Evolutionary conservation across 192 early-diverging fungal species (phyloP).

Genomic region (Chytriomyces sp.): DNA sequence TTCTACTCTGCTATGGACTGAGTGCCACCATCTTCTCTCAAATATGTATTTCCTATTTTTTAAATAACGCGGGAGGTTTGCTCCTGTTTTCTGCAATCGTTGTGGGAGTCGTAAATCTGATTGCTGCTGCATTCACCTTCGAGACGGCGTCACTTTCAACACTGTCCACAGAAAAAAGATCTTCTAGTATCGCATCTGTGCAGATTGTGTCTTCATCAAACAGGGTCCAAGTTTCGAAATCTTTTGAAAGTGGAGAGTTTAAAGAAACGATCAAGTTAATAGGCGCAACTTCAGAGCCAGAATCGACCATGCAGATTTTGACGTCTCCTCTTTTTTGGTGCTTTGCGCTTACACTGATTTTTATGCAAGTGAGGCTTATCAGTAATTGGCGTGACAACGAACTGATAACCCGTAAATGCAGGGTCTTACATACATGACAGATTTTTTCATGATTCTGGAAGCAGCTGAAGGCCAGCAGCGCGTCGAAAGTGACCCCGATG

Average conservation of each 20-base stretch:
- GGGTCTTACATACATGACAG: slow-evolving; percentile 36
- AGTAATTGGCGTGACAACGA: background rate
- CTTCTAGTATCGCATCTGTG: too few relatives aligned
- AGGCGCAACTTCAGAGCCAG: too few relatives aligned
- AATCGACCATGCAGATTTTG: slow-evolving; percentile 27
- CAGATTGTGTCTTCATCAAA: too few relatives aligned
- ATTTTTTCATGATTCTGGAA: slow-evolving; percentile 31
- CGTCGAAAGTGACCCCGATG: background rate
- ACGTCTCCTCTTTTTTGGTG: slow-evolving; percentile 29
- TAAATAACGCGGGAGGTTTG: slow-evolving; percentile 5
- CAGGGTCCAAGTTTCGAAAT: too few relatives aligned
- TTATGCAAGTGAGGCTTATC: background rate
- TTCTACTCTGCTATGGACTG: slow-evolving; percentile 39
- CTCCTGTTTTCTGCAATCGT: slow-evolving; percentile 21
- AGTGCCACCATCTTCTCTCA: slow-evolving; percentile 33
- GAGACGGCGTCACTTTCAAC: background rate
- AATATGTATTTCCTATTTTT: slow-evolving; percentile 15
- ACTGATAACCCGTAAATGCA: slow-evolving; percentile 7
- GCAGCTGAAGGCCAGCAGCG: background rate
- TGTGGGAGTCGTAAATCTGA: slow-evolving; percentile 11
- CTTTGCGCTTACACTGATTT: slow-evolving; percentile 7
- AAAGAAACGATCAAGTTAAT: too few relatives aligned
- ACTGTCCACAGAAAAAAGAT: too few relatives aligned
- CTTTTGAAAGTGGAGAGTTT: too few relatives aligned
- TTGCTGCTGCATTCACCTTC: background rate